These are phyloP conservation scores for Theileria orientalis DNA, from an alignment of 169 alveolate species.

Conservation along the genomic window DNA sequence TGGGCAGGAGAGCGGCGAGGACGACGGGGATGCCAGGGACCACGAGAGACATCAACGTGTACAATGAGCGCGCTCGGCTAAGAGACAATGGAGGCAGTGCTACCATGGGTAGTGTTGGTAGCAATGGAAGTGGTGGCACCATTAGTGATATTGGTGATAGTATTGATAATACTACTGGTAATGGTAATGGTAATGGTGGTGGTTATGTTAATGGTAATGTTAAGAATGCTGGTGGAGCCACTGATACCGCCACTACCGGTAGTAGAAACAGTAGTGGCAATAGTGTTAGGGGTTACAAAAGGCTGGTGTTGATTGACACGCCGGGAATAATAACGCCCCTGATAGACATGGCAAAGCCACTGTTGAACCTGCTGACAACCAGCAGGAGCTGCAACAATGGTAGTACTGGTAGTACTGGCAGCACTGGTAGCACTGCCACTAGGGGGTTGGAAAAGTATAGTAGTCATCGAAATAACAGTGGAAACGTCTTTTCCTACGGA, in stretches of 20 bases:
- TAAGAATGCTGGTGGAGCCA: neutral
- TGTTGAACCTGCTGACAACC: conserved; percentile 50
- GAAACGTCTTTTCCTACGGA: too few species aligned
- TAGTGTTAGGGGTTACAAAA: conserved; percentile 6
- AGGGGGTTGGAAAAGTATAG: conserved; percentile 19
- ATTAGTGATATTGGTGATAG: neutral
- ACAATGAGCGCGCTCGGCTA: neutral
- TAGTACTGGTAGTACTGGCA: conserved; percentile 38
- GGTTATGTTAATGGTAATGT: too few species aligned
- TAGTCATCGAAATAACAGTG: too few species aligned
- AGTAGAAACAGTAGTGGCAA: too few species aligned
- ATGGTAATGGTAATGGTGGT: neutral
- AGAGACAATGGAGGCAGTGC: neutral
- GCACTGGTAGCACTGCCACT: conserved; percentile 22
- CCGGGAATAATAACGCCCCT: conserved; percentile 71
- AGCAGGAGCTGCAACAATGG: conserved; percentile 13
- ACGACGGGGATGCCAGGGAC: conserved; percentile 79
- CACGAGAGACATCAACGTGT: conserved; percentile 57
- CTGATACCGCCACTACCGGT: neutral
- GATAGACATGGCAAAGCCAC: conserved; percentile 41
- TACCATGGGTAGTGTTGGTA: conserved; percentile 18
- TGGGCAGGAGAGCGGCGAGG: conserved; percentile 72
- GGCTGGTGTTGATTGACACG: conserved; percentile 21
- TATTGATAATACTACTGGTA: neutral
- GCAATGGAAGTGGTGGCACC: too few species aligned